A percentile compares a stretch with the other conserved stretches of the same genome.
These are phyloP conservation scores for Cladorrhinum sp. DNA, from an alignment of 2,329 filamentous ascomycete genomes.

Conservation along the genomic window DNA sequence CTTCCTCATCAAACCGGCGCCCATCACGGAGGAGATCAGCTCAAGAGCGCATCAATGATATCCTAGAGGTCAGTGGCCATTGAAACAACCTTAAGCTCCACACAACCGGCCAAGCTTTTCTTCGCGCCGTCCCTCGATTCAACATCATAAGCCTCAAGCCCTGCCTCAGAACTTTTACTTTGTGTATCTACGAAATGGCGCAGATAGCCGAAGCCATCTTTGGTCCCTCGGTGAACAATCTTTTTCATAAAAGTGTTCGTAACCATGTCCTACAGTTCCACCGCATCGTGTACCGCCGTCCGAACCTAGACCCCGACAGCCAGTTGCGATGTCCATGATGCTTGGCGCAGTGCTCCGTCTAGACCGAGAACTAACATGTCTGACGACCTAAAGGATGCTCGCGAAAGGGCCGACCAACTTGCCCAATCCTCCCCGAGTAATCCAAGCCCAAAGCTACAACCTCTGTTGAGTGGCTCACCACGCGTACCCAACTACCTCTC, in stretches of 20 bases:
- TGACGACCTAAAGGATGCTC: conserved; percentile 25
- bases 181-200: conserved; percentile 13
- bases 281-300: neutral
- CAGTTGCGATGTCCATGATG: conserved; percentile 5
- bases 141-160: neutral
- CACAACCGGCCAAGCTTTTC: conserved; percentile 3
- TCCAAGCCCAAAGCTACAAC: conserved; percentile 22
- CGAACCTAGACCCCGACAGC: neutral
- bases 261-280: conserved; percentile 2
- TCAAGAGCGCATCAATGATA: conserved; percentile 33
- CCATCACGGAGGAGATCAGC: conserved; percentile 28
- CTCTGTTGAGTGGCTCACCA: conserved; percentile 19
- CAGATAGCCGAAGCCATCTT: conserved; percentile 21
- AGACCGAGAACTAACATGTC: conserved; percentile 1
- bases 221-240: conserved; percentile 16
- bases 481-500: conserved; percentile 17
- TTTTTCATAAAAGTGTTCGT: conserved; percentile 27
- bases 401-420: conserved; percentile 30
- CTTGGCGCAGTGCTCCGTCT: neutral
- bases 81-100: neutral
- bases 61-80: conserved; percentile 33
- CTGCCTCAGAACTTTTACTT: neutral
- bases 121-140: neutral
- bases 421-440: conserved; percentile 8
- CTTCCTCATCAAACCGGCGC: conserved; percentile 2